Conservation (phyloP, 768 basidiomycete species). For the Podaxis sp. region DNA sequence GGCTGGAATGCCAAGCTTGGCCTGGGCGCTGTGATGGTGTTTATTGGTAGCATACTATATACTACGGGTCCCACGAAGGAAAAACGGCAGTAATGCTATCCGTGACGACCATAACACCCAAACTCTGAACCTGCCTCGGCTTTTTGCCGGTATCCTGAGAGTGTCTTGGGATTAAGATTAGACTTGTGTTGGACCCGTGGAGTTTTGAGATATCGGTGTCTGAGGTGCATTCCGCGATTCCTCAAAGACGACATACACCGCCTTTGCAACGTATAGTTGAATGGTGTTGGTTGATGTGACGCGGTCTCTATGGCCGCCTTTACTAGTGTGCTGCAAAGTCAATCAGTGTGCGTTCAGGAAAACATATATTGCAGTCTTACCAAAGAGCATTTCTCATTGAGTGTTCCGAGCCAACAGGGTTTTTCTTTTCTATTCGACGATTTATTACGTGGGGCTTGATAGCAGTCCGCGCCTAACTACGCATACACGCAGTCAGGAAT, state of each 20-base stretch:
- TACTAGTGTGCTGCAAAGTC: background rate
- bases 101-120: slow-evolving; percentile 18
- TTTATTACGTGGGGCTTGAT: too few species aligned
- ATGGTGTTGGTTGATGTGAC: background rate
- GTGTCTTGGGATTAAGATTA: background rate
- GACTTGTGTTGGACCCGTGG: background rate
- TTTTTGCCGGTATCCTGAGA: background rate
- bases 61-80: slow-evolving; percentile 19
- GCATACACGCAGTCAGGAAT: too few species aligned
- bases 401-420: slow-evolving; percentile 16
- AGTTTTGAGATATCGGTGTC: background rate
- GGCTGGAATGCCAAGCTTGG: slow-evolving; percentile 67
- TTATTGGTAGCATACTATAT: slow-evolving; percentile 65
- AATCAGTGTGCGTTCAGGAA: background rate
- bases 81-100: slow-evolving; percentile 4
- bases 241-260: background rate
- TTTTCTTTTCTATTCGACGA: background rate
- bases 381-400: slow-evolving; percentile 6
- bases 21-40: slow-evolving; percentile 71
- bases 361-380: background rate
- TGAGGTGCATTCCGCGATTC: background rate
- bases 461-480: too few species aligned
- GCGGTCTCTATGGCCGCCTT: background rate
- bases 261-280: slow-evolving; percentile 5
- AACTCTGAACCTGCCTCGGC: background rate